Conservation (phyloP, 2,329 filamentous ascomycete species). For the Fusarium stilboides region DNA sequence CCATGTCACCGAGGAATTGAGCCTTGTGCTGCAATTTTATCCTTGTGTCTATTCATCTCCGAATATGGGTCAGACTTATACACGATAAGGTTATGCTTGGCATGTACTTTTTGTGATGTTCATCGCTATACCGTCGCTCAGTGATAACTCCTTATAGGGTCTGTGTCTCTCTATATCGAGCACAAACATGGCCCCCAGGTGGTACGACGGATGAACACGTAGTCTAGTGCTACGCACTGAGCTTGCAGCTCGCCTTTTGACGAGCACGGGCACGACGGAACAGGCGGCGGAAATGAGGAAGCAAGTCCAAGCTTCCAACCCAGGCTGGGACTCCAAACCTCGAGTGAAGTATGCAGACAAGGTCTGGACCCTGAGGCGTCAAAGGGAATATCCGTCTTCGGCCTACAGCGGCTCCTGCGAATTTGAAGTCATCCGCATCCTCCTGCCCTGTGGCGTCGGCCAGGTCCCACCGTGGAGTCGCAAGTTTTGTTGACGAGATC, state of each 20-base stretch:
- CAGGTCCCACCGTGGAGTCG: constrained; percentile 11
- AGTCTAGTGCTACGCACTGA: constrained; percentile 28
- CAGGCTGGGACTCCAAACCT: constrained; percentile 29
- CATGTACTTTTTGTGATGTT: constrained; percentile 15
- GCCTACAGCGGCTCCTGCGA: constrained; percentile 1
- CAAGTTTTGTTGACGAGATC: constrained; percentile 5
- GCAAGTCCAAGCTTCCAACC: constrained; percentile 43
- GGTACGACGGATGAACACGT: constrained; percentile 44
- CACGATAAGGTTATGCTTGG: constrained; percentile 16
- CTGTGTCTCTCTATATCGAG: constrained; percentile 24
- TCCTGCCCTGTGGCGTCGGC: constrained; percentile 5
- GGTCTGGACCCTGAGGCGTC: constrained; percentile 18
- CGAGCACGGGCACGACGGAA: constrained; percentile 41
- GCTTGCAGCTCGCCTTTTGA: constrained; percentile 31
- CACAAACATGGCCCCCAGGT: constrained; percentile 32
- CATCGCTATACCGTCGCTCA: constrained; percentile 6
- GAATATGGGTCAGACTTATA: constrained; percentile 7
- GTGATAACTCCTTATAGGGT: constrained; percentile 25
- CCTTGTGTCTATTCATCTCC: constrained; percentile 1
- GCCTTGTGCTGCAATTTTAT: constrained; percentile 8
- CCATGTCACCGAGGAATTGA: constrained; percentile 12
- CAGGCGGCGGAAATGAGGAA: constrained; percentile 45
- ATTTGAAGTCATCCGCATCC: constrained; percentile 14
- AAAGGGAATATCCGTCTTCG: constrained; percentile 4
- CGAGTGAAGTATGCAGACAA: constrained; percentile 34